A percentile compares a stretch with the other conserved stretches of the same genome.
These are phyloP conservation scores for Aspergillus intermedius DNA, from an alignment of 2,329 filamentous ascomycete species.

Conservation along the genomic window DNA sequence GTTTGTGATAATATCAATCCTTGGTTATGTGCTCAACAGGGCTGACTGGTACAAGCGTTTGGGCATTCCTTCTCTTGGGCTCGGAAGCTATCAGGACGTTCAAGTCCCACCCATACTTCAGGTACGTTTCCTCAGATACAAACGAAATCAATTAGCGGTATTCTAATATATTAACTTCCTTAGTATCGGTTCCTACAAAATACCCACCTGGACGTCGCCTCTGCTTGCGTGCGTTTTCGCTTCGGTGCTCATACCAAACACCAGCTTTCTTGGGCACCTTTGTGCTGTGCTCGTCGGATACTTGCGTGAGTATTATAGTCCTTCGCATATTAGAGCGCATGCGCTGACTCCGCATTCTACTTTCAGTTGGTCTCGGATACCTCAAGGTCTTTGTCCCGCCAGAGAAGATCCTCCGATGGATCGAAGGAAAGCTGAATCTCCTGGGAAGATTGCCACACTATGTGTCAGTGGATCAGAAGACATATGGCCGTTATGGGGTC, in stretches of 20 bases:
- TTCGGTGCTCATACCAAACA: slow-evolving; percentile 69
- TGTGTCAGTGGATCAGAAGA: slow-evolving; percentile 92
- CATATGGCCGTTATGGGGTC: slow-evolving; percentile 85
- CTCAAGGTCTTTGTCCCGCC: slow-evolving; percentile 84
- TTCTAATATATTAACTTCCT: slow-evolving; percentile 12
- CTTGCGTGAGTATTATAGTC: slow-evolving; percentile 55
- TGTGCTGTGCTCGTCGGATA: slow-evolving; percentile 82
- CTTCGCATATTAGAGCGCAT: not conserved
- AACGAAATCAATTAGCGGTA: not conserved
- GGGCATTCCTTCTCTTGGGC: slow-evolving; percentile 83
- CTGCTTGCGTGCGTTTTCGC: slow-evolving; percentile 69
- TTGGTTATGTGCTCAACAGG: not conserved
- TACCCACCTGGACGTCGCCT: slow-evolving; percentile 89
- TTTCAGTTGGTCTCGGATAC: slow-evolving; percentile 72
- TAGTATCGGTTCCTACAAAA: slow-evolving; percentile 56
- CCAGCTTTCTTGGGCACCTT: slow-evolving; percentile 79
- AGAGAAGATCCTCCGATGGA: slow-evolving; percentile 78
- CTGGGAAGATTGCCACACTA: slow-evolving; percentile 81
- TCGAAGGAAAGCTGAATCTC: slow-evolving; percentile 82
- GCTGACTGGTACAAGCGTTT: slow-evolving; percentile 55
- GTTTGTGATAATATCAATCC: slow-evolving; percentile 41
- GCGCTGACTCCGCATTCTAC: slow-evolving; percentile 5
- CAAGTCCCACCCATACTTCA: slow-evolving; percentile 71
- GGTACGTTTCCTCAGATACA: slow-evolving; percentile 30
- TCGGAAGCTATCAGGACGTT: slow-evolving; percentile 83